Evolutionary conservation across 1,284 basidiomycete genomes (phyloP).

Genomic region (Grifola frondosa): DNA sequence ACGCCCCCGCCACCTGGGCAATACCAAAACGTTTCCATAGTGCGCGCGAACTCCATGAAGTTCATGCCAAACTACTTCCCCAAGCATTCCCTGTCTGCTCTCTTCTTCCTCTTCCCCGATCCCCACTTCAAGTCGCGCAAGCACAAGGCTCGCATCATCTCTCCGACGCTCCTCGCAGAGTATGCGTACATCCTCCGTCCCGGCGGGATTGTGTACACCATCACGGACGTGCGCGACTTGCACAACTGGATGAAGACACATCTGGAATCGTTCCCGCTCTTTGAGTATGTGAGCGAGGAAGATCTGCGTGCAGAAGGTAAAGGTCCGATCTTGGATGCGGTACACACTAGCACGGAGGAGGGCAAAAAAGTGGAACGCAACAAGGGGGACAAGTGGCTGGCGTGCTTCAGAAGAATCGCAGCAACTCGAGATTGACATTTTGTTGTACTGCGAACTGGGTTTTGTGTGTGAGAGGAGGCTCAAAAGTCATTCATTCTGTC

Average conservation of each 20-base stretch:
- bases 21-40: conserved; percentile 92
- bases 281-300: conserved; percentile 77
- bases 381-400: conserved; percentile 85
- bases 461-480: too few species aligned
- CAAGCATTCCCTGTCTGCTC: conserved; percentile 86
- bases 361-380: conserved; percentile 97
- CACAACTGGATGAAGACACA: conserved; percentile 96
- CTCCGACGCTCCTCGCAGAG: conserved; percentile 88
- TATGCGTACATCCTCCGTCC: conserved; percentile 93
- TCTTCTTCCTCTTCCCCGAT: conserved; percentile 99
- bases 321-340: conserved; percentile 76
- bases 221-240: conserved; percentile 95
- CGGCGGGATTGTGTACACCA: conserved; percentile 95
- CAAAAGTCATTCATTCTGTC: conserved; percentile 14
- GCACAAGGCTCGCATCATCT: conserved; percentile 98
- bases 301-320: conserved; percentile 71
- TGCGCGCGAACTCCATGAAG: conserved; percentile 98
- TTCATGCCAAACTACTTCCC: conserved; percentile 97
- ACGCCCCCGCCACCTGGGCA: conserved; percentile 40
- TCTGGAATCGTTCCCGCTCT: conserved; percentile 83
- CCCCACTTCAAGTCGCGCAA: conserved; percentile 98
- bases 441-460: conserved; percentile 1
- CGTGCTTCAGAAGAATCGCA: conserved; percentile 74
- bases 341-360: conserved; percentile 89
- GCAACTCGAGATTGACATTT: conserved; percentile 21